A percentile compares a stretch with the other conserved stretches of the same genome.
phyloP scores from a whole-genome alignment of 2,329 filamentous ascomycete species.

The Apiospora aurea region DNA sequence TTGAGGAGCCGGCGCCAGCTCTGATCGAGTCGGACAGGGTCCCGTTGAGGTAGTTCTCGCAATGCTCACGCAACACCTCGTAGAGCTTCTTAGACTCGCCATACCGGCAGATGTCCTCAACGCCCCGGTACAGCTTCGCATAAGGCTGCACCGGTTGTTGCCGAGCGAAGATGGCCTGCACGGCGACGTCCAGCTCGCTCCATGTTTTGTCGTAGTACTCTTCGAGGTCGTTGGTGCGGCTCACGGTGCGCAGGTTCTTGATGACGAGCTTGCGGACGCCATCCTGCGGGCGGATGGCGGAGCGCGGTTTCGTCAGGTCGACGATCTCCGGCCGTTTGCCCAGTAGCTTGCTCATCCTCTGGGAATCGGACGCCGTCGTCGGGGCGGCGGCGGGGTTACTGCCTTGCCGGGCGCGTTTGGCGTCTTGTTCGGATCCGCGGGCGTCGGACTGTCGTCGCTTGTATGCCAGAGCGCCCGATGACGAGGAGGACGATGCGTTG shows the following conservation, averaged over 20 bases:
- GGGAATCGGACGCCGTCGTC: conserved; percentile 21
- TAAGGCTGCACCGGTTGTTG: conserved; percentile 73
- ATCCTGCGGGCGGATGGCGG: conserved; percentile 72
- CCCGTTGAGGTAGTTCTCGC: conserved; percentile 71
- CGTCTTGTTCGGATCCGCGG: conserved; percentile 25
- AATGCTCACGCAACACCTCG: conserved; percentile 68
- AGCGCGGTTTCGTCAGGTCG: conserved; percentile 53
- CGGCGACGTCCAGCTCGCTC: conserved; percentile 74
- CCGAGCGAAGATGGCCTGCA: conserved; percentile 76
- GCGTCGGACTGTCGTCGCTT: conserved; percentile 33
- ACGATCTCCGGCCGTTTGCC: conserved; percentile 50
- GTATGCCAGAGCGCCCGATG: conserved; percentile 26
- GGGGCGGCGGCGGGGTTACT: neutral
- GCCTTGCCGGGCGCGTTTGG: conserved; percentile 24
- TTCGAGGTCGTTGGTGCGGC: conserved; percentile 66
- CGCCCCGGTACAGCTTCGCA: conserved; percentile 87
- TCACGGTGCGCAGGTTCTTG: conserved; percentile 82
- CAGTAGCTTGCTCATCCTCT: conserved; percentile 38
- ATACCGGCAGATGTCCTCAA: conserved; percentile 89
- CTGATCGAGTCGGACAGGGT: conserved; percentile 64
- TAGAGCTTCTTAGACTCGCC: conserved; percentile 74
- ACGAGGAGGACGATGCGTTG: conserved; percentile 32
- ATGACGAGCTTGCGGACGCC: conserved; percentile 90
- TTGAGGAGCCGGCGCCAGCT: conserved; percentile 56
- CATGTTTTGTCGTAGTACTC: conserved; percentile 81